Percentiles rank a stretch among this genome's conserved stretches.
phyloP scores from a whole-genome alignment of 139 green algal species.

The Auxenochlorella protothecoides region DNA sequence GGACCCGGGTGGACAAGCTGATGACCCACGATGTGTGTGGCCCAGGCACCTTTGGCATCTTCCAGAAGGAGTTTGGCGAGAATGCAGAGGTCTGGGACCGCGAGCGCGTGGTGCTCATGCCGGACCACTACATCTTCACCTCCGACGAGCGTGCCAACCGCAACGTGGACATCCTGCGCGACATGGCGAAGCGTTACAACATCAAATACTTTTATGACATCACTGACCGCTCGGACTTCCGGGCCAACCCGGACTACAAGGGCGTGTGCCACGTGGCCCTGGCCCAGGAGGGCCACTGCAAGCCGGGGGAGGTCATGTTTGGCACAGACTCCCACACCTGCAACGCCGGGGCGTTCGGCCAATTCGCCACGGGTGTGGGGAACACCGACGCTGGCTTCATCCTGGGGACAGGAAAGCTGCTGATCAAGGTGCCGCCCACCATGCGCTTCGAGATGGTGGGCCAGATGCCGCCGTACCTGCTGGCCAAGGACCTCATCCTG shows the following conservation, averaged over 20 bases:
- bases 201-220: conserved; percentile 99
- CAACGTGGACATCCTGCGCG: conserved; percentile 88
- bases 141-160: conserved; percentile 81
- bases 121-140: conserved; percentile 98
- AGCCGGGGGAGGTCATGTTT: conserved; percentile 83
- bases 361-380: conserved; percentile 90
- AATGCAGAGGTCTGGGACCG: conserved; percentile 85
- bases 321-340: conserved; percentile 97
- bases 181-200: conserved; percentile 56
- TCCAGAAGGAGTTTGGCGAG: conserved; percentile 89
- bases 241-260: conserved; percentile 95
- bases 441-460: conserved; percentile 90
- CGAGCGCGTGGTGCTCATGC: conserved; percentile 87
- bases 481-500: conserved; percentile 90
- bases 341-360: conserved; percentile 90
- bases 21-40: conserved; percentile 95
- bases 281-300: conserved; percentile 68
- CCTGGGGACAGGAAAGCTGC: conserved; percentile 90
- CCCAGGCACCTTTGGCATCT: conserved; percentile 89
- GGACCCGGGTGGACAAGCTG: conserved; percentile 85
- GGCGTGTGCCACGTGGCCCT: conserved; percentile 89
- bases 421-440: conserved; percentile 90
- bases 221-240: conserved; percentile 76
- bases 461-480: conserved; percentile 82
- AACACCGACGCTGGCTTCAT: conserved; percentile 97